Evolutionary conservation across 2,329 filamentous ascomycete genomes (phyloP).

Genomic region (Metarhizium album): DNA sequence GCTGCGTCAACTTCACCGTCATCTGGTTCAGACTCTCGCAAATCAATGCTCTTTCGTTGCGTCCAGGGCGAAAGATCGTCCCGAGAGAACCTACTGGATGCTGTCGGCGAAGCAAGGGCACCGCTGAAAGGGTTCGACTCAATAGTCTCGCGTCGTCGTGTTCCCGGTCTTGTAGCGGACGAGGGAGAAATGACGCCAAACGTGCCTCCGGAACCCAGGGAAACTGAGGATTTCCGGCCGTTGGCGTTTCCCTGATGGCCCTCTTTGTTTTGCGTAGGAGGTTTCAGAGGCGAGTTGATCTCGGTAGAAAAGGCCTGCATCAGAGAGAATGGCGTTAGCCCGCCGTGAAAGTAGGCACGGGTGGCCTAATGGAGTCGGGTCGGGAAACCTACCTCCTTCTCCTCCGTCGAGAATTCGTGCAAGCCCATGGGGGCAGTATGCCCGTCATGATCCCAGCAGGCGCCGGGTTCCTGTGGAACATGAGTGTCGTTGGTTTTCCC

Average conservation of each 20-base stretch:
- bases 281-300: slow-evolving; percentile 90
- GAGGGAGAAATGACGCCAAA: slow-evolving; percentile 68
- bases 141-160: slow-evolving; percentile 70
- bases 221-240: slow-evolving; percentile 74
- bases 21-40: slow-evolving; percentile 44
- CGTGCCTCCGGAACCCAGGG: slow-evolving; percentile 52
- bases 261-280: slow-evolving; percentile 63
- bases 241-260: slow-evolving; percentile 48
- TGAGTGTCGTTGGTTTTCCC: slow-evolving; percentile 67
- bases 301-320: slow-evolving; percentile 66
- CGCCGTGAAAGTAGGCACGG: neutral
- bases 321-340: slow-evolving; percentile 12
- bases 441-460: slow-evolving; percentile 78
- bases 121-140: slow-evolving; percentile 54
- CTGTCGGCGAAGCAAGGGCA: slow-evolving; percentile 49
- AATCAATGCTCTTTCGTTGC: slow-evolving; percentile 40
- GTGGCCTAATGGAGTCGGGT: neutral
- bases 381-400: slow-evolving; percentile 43
- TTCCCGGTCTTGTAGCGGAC: slow-evolving; percentile 57
- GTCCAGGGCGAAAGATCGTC: slow-evolving; percentile 53
- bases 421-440: slow-evolving; percentile 61
- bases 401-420: slow-evolving; percentile 54
- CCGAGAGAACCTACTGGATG: slow-evolving; percentile 45
- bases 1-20: slow-evolving; percentile 30
- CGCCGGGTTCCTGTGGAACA: slow-evolving; percentile 68